Conservation (phyloP, 176 grass and related monocot species). For the Chloris gayana region DNA sequence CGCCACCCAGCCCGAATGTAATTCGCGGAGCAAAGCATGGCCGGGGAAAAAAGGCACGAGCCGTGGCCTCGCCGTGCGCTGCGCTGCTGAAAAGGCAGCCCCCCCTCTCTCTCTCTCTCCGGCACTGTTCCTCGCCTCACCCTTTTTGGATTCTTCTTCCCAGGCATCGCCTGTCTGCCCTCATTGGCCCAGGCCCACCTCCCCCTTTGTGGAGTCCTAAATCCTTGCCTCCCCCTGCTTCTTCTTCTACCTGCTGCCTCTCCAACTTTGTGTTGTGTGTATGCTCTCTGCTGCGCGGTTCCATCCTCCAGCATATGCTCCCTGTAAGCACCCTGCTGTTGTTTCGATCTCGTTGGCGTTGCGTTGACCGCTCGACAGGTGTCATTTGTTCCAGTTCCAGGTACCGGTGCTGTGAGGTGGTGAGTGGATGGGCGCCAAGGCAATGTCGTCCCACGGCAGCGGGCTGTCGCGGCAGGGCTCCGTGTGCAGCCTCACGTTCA, state of each 20-base stretch:
- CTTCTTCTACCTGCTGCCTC: constrained; percentile 30
- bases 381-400: background rate
- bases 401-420: background rate
- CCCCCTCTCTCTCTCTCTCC: background rate
- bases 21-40: constrained; percentile 21
- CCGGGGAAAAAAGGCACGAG: constrained; percentile 27
- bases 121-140: background rate
- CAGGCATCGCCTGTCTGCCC: constrained; percentile 41
- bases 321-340: background rate
- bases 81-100: constrained; percentile 19
- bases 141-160: constrained; percentile 32
- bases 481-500: constrained; percentile 65
- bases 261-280: background rate
- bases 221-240: constrained; percentile 23
- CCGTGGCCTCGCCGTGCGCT: constrained; percentile 3
- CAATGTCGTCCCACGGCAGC: constrained; percentile 67
- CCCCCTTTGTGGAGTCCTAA: constrained; percentile 51
- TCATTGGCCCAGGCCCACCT: constrained; percentile 50
- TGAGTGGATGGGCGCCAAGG: constrained; percentile 56
- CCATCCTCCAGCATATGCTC: constrained; percentile 1
- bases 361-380: background rate
- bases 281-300: too few species aligned
- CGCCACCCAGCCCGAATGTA: constrained; percentile 8
- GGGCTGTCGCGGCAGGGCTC: constrained; percentile 59
- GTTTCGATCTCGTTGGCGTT: background rate